phyloP scores from a whole-genome alignment of 805 yeast species.

The Pichia thaimueangensis region DNA sequence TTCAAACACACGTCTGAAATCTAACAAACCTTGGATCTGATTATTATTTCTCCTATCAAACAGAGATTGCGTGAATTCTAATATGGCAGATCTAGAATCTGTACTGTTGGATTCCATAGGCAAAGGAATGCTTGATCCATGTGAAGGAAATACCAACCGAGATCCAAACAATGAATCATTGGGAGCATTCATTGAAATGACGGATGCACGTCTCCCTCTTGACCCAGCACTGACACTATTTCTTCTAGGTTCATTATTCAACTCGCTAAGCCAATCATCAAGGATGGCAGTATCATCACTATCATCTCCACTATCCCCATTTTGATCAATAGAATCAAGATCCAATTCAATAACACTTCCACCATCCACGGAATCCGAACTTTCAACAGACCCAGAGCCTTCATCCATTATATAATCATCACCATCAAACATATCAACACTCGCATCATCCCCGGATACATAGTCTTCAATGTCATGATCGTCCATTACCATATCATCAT shows the following conservation, averaged over 20 bases:
- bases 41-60: conserved; percentile 9
- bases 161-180: neutral
- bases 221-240: too few species aligned
- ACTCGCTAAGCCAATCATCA: conserved; percentile 29
- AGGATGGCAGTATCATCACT: conserved; percentile 27
- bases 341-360: conserved; percentile 22
- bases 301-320: conserved; percentile 17
- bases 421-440: conserved; percentile 6
- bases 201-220: conserved; percentile 9
- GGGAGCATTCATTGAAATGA: neutral
- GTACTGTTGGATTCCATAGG: conserved; percentile 2
- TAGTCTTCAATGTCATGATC: conserved; percentile 21
- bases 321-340: conserved; percentile 15
- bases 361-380: conserved; percentile 5
- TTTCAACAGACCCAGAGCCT: conserved; percentile 13
- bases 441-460: conserved; percentile 13
- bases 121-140: conserved; percentile 4
- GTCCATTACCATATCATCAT: conserved; percentile 22
- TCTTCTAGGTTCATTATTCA: conserved; percentile 22
- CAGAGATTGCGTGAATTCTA: conserved; percentile 9
- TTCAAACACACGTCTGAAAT: conserved; percentile 14
- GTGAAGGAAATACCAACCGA: neutral
- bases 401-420: conserved; percentile 12
- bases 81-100: conserved; percentile 2
- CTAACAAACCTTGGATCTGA: conserved; percentile 4